Evolutionary conservation across 1,284 basidiomycete species (phyloP).

Genomic region (Marasmius tenuissimus): DNA sequence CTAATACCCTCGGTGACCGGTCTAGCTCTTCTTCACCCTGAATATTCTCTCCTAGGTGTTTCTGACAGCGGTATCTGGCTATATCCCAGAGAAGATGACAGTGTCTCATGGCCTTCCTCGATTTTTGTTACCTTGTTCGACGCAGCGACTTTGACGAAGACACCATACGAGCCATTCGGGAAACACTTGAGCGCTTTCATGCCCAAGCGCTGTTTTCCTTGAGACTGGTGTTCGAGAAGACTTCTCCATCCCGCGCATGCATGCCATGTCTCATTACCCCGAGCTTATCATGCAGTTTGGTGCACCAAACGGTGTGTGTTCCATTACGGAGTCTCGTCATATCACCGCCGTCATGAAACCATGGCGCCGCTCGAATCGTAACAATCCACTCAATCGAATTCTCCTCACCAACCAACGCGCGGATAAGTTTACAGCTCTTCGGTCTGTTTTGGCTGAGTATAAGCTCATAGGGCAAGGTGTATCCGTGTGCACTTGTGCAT

Average conservation of each 20-base stretch:
- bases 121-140: conserved; percentile 33
- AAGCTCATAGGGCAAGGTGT: neutral
- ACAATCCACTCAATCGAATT: conserved; percentile 10
- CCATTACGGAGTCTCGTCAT: conserved; percentile 3
- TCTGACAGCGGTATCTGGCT: too few relatives aligned
- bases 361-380: neutral
- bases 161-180: conserved; percentile 20
- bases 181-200: neutral
- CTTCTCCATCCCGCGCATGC: neutral
- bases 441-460: neutral
- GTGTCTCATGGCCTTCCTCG: conserved; percentile 23
- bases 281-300: neutral
- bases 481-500: neutral
- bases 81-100: too few relatives aligned
- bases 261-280: neutral
- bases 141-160: conserved; percentile 17
- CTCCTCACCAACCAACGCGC: conserved; percentile 3
- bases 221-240: neutral
- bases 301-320: conserved; percentile 3
- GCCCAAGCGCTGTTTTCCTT: too few relatives aligned
- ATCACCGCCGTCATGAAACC: conserved; percentile 6
- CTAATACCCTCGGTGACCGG: too few relatives aligned
- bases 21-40: too few relatives aligned
- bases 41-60: too few relatives aligned
- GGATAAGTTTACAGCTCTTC: conserved; percentile 4